These are phyloP conservation scores for Xylaria flabelliformis DNA, from an alignment of 495 filamentous ascomycete genomes.

Conservation along the genomic window DNA sequence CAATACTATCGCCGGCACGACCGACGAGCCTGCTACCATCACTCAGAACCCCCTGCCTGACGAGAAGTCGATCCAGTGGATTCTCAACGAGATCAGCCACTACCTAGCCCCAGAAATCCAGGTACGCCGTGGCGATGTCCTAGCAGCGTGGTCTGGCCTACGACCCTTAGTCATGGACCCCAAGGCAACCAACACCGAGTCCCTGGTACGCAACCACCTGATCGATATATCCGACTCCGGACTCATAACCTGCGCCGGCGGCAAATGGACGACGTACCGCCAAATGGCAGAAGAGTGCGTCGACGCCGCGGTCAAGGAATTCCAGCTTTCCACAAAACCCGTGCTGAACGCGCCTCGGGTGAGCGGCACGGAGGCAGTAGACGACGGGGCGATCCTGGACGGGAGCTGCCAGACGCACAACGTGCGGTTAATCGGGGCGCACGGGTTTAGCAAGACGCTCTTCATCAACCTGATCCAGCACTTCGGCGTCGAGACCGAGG, in stretches of 20 bases:
- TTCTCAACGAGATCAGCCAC: conserved; percentile 85
- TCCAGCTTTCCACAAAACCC: conserved; percentile 70
- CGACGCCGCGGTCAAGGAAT: conserved; percentile 82
- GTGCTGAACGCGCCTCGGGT: conserved; percentile 70
- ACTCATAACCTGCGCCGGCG: conserved; percentile 92
- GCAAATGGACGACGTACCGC: conserved; percentile 98
- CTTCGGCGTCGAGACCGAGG: conserved; percentile 93
- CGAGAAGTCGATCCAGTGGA: conserved; percentile 97
- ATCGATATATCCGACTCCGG: conserved; percentile 86
- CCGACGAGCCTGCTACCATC: conserved; percentile 84
- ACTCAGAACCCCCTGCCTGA: conserved; percentile 83
- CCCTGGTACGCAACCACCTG: conserved; percentile 93
- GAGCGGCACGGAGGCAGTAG: conserved; percentile 75
- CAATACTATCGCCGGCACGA: conserved; percentile 98
- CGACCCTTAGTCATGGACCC: conserved; percentile 94
- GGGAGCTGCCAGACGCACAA: conserved; percentile 91
- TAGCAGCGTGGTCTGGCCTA: conserved; percentile 96
- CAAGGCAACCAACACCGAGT: conserved; percentile 90
- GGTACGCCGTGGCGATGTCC: conserved; percentile 90
- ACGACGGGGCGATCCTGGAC: conserved; percentile 78
- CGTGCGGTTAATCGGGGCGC: conserved; percentile 88
- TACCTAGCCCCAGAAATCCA: conserved; percentile 94
- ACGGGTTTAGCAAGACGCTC: conserved; percentile 92
- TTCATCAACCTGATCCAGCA: conserved; percentile 99
- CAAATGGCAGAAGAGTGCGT: conserved; percentile 99